Evolutionary conservation across 1,284 basidiomycete genomes (phyloP).

Genomic region (Hemileia vastatrix): DNA sequence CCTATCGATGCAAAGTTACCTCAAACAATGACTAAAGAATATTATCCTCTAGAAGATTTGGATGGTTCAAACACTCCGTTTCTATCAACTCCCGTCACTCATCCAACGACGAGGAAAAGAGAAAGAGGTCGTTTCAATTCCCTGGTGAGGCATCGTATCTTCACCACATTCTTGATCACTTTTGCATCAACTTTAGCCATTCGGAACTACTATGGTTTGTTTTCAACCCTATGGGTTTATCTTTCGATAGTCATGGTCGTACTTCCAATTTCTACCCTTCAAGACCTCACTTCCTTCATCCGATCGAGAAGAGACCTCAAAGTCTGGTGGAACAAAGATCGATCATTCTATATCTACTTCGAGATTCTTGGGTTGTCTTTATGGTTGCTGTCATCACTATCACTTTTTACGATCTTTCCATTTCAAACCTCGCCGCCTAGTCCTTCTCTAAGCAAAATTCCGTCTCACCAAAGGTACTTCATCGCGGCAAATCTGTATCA

Average conservation of each 20-base stretch:
- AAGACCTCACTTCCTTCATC: background rate
- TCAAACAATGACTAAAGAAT: too few species aligned
- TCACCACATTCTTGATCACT: too few species aligned
- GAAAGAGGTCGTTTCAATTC: too few species aligned
- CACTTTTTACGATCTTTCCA: background rate
- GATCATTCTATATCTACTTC: background rate
- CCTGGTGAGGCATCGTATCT: too few species aligned
- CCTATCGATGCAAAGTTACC: too few species aligned
- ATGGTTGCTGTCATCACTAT: background rate
- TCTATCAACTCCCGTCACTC: too few species aligned
- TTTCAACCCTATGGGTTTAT: too few species aligned
- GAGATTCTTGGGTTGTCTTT: background rate
- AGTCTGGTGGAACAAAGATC: background rate
- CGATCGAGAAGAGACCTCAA: background rate
- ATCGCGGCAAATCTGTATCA: constrained; percentile 37
- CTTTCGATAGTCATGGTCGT: constrained; percentile 11
- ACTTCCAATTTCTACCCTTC: constrained; percentile 14
- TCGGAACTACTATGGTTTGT: too few species aligned
- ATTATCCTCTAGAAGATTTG: too few species aligned
- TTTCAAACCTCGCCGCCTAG: constrained; percentile 2
- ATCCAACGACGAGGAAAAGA: too few species aligned
- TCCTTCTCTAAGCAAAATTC: background rate
- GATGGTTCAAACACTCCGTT: too few species aligned
- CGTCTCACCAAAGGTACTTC: constrained; percentile 26
- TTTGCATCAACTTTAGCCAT: too few species aligned